A percentile compares a stretch with the other conserved stretches of the same genome.
Conservation (phyloP, 495 filamentous ascomycete genomes). For the Tuber brumale region DNA sequence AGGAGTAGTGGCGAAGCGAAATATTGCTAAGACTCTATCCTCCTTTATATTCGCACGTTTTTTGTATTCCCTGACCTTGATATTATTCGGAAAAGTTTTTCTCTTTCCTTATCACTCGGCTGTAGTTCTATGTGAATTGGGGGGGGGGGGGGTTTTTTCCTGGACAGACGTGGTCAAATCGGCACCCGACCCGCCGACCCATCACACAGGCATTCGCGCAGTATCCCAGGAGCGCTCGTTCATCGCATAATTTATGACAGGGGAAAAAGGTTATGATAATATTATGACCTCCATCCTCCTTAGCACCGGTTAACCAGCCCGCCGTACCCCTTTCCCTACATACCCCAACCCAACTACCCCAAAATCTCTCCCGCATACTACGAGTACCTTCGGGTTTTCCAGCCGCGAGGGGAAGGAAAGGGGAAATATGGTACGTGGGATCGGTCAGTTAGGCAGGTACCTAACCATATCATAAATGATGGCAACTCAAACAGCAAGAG, state of each 20-base stretch:
- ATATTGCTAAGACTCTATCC: not conserved
- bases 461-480: not conserved
- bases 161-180: not conserved
- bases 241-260: not conserved
- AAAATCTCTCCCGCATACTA: not conserved
- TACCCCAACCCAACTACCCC: not conserved
- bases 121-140: not conserved
- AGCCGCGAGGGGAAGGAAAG: not conserved
- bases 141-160: not conserved
- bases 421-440: not conserved
- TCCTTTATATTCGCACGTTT: not conserved
- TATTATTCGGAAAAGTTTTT: not conserved
- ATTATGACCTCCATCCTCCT: not conserved
- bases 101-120: not conserved
- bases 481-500: not conserved
- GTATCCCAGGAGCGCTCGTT: not conserved
- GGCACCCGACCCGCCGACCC: not conserved
- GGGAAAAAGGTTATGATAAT: not conserved
- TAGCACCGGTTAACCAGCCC: not conserved
- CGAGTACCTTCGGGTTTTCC: not conserved
- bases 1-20: conserved; percentile 24
- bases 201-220: not conserved
- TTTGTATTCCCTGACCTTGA: not conserved
- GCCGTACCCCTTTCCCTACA: not conserved
- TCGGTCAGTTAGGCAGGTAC: not conserved